Conservation (phyloP, 805 yeast species). For the Jamesozyma spencerorum region DNA sequence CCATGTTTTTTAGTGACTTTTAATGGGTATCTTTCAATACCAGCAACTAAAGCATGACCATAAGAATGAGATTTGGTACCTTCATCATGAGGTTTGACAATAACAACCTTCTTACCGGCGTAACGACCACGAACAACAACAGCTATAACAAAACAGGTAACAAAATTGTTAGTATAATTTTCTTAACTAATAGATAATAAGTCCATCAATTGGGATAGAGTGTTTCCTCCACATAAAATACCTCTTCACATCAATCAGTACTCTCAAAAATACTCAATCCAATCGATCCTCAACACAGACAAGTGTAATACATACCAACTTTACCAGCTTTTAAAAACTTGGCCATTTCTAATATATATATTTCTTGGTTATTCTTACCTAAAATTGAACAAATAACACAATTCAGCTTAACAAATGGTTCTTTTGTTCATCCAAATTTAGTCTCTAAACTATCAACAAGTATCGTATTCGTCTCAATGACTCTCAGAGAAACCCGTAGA, state of each 20-base stretch:
- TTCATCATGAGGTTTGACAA: constrained; percentile 95
- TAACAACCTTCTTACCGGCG: constrained; percentile 99
- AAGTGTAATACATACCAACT: constrained; percentile 50
- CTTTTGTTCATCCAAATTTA: no score
- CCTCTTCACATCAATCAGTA: no score
- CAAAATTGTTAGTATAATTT: constrained; percentile 1
- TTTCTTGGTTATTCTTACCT: no score
- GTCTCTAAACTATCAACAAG: no score
- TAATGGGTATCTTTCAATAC: constrained; percentile 96
- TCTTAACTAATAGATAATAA: background rate
- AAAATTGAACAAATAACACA: no score
- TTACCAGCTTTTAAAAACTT: constrained; percentile 98
- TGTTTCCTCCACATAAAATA: background rate
- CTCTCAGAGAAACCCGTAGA: no score
- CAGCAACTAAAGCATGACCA: constrained; percentile 99
- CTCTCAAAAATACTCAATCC: no score
- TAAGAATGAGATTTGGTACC: constrained; percentile 97
- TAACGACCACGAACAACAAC: constrained; percentile 98
- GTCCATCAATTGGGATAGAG: no score
- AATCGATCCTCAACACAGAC: background rate
- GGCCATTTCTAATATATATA: constrained; percentile 53
- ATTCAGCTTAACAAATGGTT: no score
- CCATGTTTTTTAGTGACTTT: constrained; percentile 92
- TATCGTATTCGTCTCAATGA: no score
- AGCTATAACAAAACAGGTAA: constrained; percentile 40